These are phyloP conservation scores for Fusarium torreyae DNA, from an alignment of 2,329 filamentous ascomycete genomes.

Conservation along the genomic window DNA sequence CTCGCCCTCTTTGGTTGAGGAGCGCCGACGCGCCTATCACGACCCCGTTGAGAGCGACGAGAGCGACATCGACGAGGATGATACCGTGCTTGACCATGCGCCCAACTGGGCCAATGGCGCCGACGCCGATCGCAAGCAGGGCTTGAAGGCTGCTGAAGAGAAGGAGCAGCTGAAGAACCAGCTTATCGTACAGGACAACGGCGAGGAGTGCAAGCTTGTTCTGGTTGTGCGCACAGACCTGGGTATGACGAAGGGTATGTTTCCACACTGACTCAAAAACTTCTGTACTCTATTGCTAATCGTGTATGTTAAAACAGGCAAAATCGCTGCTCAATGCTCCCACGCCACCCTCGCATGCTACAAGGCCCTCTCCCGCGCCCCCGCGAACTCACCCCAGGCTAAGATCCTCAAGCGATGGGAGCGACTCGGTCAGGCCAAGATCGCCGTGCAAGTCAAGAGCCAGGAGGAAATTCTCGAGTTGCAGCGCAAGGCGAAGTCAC, in stretches of 20 bases:
- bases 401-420: constrained; percentile 88
- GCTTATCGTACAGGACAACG: constrained; percentile 53
- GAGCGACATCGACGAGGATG: constrained; percentile 75
- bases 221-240: constrained; percentile 93
- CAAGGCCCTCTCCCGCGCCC: constrained; percentile 80
- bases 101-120: constrained; percentile 76
- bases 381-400: constrained; percentile 68
- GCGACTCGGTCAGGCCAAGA: constrained; percentile 87
- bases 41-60: constrained; percentile 79
- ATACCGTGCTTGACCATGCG: constrained; percentile 73
- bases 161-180: constrained; percentile 63
- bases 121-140: constrained; percentile 73
- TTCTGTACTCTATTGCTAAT: background rate
- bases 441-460: constrained; percentile 89
- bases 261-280: rapidly evolving
- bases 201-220: constrained; percentile 94
- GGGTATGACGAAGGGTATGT: constrained; percentile 94
- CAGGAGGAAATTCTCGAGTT: constrained; percentile 84
- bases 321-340: constrained; percentile 95
- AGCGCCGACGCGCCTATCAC: constrained; percentile 68
- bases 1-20: constrained; percentile 68
- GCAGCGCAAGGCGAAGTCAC: constrained; percentile 83
- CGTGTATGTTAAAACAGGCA: constrained; percentile 71
- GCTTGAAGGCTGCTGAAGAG: constrained; percentile 62
- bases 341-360: constrained; percentile 99